Percentiles rank a stretch among this genome's conserved stretches.
Evolutionary conservation across 306 rosid species (phyloP).

Genomic region (Trifolium dubium): DNA sequence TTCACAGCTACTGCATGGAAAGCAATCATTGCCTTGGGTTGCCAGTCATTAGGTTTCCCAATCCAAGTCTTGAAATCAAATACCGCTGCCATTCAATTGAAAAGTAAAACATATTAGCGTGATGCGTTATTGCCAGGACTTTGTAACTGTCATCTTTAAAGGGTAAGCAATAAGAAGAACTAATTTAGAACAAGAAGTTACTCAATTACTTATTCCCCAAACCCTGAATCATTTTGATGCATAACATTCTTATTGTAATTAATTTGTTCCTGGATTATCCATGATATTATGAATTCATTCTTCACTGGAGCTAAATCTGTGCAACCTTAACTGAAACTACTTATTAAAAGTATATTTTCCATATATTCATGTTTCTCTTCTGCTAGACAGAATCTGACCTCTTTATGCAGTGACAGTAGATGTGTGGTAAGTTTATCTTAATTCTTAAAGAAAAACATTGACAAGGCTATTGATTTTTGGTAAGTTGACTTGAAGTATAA

Average conservation of each 20-base stretch:
- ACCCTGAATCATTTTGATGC: constrained; percentile 33
- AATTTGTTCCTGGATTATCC: background rate
- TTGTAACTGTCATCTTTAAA: constrained; percentile 6
- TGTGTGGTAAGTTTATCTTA: background rate
- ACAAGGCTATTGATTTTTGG: background rate
- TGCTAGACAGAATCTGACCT: constrained; percentile 12
- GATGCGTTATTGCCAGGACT: constrained; percentile 20
- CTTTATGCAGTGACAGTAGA: constrained; percentile 12
- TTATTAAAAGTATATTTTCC: constrained; percentile 18
- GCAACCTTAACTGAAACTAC: constrained; percentile 17
- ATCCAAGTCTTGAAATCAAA: constrained; percentile 80
- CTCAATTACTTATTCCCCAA: constrained; percentile 23
- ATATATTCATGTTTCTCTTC: constrained; percentile 9
- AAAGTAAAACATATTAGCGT: constrained; percentile 35
- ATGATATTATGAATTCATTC: background rate
- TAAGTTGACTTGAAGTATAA: constrained; percentile 9
- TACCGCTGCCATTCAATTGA: constrained; percentile 62
- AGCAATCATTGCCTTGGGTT: constrained; percentile 87
- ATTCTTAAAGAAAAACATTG: background rate
- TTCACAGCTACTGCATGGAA: constrained; percentile 92
- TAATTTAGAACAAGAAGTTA: constrained; percentile 10
- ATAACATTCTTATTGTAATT: constrained; percentile 14
- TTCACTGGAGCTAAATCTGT: constrained; percentile 8
- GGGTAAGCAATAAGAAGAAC: constrained; percentile 9
- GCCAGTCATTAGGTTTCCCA: constrained; percentile 85